Base-by-base conservation (phyloP, 768 basidiomycete species). In the Leccinum ochraceum region DNA sequence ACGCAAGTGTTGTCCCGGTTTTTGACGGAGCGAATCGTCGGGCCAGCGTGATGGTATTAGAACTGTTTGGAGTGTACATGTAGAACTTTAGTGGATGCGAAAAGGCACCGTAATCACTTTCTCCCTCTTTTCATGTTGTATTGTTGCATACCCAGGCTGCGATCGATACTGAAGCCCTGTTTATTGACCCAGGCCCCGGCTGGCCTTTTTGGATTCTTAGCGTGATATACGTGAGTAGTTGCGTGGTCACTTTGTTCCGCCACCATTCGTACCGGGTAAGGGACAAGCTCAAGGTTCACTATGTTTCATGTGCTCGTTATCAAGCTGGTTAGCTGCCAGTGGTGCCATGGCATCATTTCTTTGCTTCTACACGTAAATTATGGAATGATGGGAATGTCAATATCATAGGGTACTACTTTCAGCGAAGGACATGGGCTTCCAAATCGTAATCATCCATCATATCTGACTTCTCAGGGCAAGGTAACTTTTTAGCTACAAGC, bases 1-100 rank as follows among this genome's bases (percentile, higher is more conserved):
- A 83, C 83, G 7, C 79, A 78, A 57, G 76, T 89, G n/a, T 70
- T 92, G 62, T 74, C 80, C 17, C 81, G 78, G 58, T 91, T 92
- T 69, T 76, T 92, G 64, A 81, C 84, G 54, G 88, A 89, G 63
- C 80, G 85, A 61, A 79, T 90, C 34, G 73, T 78, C 55, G 69
- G 74, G 32, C 70, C 80, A 4, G 70, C 77, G 53, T 81, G 72
- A 68, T 13, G 8, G 17, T 52, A 48, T 49, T 14, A 26, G 13
- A 59, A 61, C 37, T 36, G 34, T 42, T n/a, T 39, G 17, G 3
- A 11, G 32, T 34, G n/a, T 26, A 11, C 34, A 24, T 28, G 28
- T 57, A 24, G 20, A 32, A 9, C 11, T 37, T 37, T 7, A 39
- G 10, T 39, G n/a, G 13, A 37, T 2, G 63, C 64, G 60, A 67